Base-by-base conservation (phyloP, 176 grass and related monocot genomes). In the Aegilops longissima region DNA sequence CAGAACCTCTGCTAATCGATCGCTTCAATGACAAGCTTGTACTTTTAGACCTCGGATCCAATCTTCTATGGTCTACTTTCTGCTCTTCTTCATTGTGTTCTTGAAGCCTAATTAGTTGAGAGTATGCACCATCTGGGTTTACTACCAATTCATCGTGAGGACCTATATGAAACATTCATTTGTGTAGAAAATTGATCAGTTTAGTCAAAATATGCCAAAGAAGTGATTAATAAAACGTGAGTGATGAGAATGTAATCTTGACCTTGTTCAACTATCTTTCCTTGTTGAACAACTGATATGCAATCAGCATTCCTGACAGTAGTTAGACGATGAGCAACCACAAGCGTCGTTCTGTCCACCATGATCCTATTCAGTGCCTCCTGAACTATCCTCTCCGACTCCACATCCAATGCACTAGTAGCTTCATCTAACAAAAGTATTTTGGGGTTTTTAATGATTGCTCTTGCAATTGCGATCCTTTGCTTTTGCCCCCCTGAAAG, bases 191-290 rank as follows among this genome's bases (percentile, higher is more conserved):
- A 77, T 63, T 76, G 12, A 47, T 76, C 24, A 27, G 39, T 59
- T 76, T 49, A 62, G 18, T 70, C 70, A 44, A 77, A 47, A 61
- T 64, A 67, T 73, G 24, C 14, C n/a, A 24, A 70, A 72, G 16
- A 83, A 5, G 51, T 78, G 70, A 72, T 61, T 36, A 78, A 78
- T 61, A 39, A 25, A 72, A 42, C 58, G 3, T 44, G 31, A 75
- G 72, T 8, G 61, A 70, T 78, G 73, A 61, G 20, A 80, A 68
- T 20, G 27, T 23, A 34, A 83, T 74, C 38, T 40, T 87, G 12
- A 97, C 95, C 95, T 95, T 97, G 93, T 84, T 97, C 95, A 17
- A 95, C 82, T 84, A 97, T 95, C 85, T 93, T 93, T 24, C 95
- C 95, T 84, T 90, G 81, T 58, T 93, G 93, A 68, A 97, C 87